Base-by-base conservation (phyloP, 129 eudicot genomes). In the Apium graveolens region DNA sequence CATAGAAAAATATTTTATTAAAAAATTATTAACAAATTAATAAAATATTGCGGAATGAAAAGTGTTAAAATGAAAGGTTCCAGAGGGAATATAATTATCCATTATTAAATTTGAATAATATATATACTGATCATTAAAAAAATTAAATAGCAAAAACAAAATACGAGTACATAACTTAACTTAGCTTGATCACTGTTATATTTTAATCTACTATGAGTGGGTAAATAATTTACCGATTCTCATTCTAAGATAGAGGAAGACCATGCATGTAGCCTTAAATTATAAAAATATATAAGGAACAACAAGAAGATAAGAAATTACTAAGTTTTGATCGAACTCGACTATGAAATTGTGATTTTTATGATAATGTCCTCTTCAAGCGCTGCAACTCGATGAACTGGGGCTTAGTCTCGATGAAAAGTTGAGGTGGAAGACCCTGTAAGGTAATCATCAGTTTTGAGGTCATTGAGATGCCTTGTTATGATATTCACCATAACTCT, bases 401-500 rank as follows among this genome's bases (percentile, higher is more conserved):
- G 3, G 5, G 31, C 14, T n/a, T 57, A 57, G 5, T 60, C 26
- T 60, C 4, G 68, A 60, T 3, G 14, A 57, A 0, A 0, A 0
- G 14, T 2, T 9, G 34, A 60, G 68, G 32, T 60, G 14, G 16
- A 60, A 60, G 68, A 60, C 17, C 12, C 34, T 1, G 6, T n/a
- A 26, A 1, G 31, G 31, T 10, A 16, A n/a, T 60, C 68, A 60
- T 60, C 68, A 26, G 68, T 60, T 60, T n/a, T n/a, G 32, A 60
- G 68, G 42, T 68, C 41, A 68, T 68, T 32, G 42, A 68, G 73
- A 35, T 68, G 73, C n/a, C 73, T 68, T 32, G 41, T 32, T 32
- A 68, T 35, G 21, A 68, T 11, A 6, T 31, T 68, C n/a, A 68
- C 73, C 24, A 68, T 10, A 31, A 68, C 46, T 70, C 27, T 29